Percentiles rank a stretch among this genome's conserved stretches.
These are phyloP conservation scores for Penicillium hesseltinei DNA, from an alignment of 2,329 filamentous ascomycete genomes.

Conservation along the genomic window DNA sequence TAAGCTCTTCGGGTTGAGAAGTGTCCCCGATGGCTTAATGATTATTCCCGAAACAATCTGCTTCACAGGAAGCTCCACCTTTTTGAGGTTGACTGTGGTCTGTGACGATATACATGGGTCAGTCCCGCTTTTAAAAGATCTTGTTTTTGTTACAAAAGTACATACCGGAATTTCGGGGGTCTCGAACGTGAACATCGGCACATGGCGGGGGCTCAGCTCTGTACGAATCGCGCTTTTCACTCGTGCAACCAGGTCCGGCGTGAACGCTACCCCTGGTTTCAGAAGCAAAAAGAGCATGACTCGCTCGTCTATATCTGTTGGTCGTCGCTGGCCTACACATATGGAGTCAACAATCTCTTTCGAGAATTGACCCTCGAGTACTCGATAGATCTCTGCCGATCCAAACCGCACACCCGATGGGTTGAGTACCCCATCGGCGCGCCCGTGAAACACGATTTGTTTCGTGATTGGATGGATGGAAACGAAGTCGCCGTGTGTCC, in stretches of 20 bases:
- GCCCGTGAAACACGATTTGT: slow-evolving; percentile 41
- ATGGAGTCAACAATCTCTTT: slow-evolving; percentile 63
- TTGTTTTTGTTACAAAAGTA: slow-evolving; percentile 41
- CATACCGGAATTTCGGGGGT: slow-evolving; percentile 69
- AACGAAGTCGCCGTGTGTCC: slow-evolving; percentile 83
- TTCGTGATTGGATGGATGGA: slow-evolving; percentile 66
- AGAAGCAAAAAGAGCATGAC: slow-evolving; percentile 62
- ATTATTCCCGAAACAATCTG: slow-evolving; percentile 73
- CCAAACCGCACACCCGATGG: slow-evolving; percentile 77
- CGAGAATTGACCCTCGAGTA: slow-evolving; percentile 54
- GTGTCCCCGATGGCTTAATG: slow-evolving; percentile 71
- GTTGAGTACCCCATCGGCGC: slow-evolving; percentile 72
- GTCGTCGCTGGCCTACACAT: slow-evolving; percentile 72
- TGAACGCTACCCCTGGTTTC: slow-evolving; percentile 39
- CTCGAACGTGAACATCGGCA: slow-evolving; percentile 76
- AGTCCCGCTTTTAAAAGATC: slow-evolving; percentile 45
- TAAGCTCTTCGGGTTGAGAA: slow-evolving; percentile 72
- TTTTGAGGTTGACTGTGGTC: slow-evolving; percentile 80
- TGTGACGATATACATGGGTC: slow-evolving; percentile 52
- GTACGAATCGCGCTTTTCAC: slow-evolving; percentile 64
- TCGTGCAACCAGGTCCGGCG: slow-evolving; percentile 44
- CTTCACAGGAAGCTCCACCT: slow-evolving; percentile 81
- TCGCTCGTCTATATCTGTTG: slow-evolving; percentile 56
- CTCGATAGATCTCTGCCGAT: slow-evolving; percentile 74
- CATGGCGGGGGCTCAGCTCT: slow-evolving; percentile 69